Evolutionary conservation across 1,284 basidiomycete genomes (phyloP), one percentile per base, ranked within the genome.

Genomic region (Cutaneotrichosporon curvatum): DNA sequence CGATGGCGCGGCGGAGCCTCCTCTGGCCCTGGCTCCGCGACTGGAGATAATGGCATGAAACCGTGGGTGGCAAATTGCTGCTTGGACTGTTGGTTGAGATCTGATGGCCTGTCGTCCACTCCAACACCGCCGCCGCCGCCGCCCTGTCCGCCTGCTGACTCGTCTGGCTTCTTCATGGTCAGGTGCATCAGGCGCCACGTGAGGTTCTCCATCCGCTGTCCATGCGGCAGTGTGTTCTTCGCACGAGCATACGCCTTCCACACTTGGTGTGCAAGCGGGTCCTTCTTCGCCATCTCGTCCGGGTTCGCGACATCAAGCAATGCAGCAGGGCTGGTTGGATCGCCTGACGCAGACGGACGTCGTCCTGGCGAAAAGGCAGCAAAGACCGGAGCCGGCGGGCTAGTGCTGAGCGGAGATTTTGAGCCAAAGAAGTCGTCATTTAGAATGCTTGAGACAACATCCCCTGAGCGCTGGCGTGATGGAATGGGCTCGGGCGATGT

Each of bases 151-250:
- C 31, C n/a, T n/a, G 25, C 25, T 28, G 25, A 7, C 9, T 43
- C 63, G 42, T 64, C 61, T 35, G 63, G 61, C 56, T 67, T 63
- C 75, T 85, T 84, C 53, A 96, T 73, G 9, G 85, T 86, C 63
- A 98, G 76, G 36, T 91, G 86, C 92, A 96, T 96, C 87, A 97
- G 88, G 53, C 95, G 76, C 94, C 94, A 96, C 0, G 91, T 95
- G 43, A 96, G 70, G 65, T 95, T 96, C 74, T 97, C 94, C 89
- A 97, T 92, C 56, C 91, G 76, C 67, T 91, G 87, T 0, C 87
- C 88, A 67, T 95, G 88, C 32, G 91, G 90, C 37, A 95, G 73
- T 43, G 79, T 80, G 18, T 84, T 85, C 70, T 90, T 90, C 32
- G 86, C 87, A 53, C 86, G 82, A 32, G 89, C 83, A 65, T 91